A percentile compares a stretch with the other conserved stretches of the same genome.
phyloP scores from a whole-genome alignment of 768 basidiomycete species.

The Termitomyces sp. region DNA sequence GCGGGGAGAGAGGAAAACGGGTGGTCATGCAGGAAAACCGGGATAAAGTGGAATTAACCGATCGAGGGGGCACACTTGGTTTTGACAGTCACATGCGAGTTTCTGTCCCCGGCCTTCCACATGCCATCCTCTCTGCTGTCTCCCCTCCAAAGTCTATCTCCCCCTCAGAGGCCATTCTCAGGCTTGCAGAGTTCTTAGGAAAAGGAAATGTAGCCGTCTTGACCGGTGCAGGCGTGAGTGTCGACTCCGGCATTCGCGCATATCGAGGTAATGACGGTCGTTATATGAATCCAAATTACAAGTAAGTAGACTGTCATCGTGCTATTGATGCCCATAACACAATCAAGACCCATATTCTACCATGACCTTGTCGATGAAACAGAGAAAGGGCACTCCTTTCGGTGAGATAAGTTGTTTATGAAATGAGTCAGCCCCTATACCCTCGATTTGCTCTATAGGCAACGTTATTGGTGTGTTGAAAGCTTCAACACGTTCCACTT shows the following conservation, averaged over 20 bases:
- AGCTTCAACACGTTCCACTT: slow-evolving; percentile 18
- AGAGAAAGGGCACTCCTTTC: slow-evolving; percentile 64
- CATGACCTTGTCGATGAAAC: slow-evolving; percentile 78
- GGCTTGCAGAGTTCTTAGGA: slow-evolving; percentile 61
- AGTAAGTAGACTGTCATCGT: slow-evolving; percentile 37
- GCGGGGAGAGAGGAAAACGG: slow-evolving; percentile 4
- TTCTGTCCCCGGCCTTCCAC: slow-evolving; percentile 75
- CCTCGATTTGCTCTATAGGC: slow-evolving; percentile 36
- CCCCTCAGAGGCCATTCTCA: slow-evolving; percentile 51
- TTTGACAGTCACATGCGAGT: slow-evolving; percentile 64
- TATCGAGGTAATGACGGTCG: slow-evolving; percentile 85
- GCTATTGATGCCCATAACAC: slow-evolving; percentile 3
- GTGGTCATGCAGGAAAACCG: slow-evolving; percentile 5
- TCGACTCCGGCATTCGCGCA: slow-evolving; percentile 94
- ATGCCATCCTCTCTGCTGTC: slow-evolving; percentile 45
- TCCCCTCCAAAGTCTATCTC: slow-evolving; percentile 35
- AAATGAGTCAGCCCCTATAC: background rate
- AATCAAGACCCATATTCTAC: slow-evolving; percentile 64
- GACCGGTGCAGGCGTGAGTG: slow-evolving; percentile 92
- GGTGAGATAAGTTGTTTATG: slow-evolving; percentile 37
- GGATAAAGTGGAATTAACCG: slow-evolving; percentile 10
- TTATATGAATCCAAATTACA: slow-evolving; percentile 90
- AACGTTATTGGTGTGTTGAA: slow-evolving; percentile 69
- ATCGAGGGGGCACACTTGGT: slow-evolving; percentile 18
- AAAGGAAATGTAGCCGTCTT: slow-evolving; percentile 71